phyloP scores from a whole-genome alignment of 306 rosid species.

The Cyamopsis tetragonoloba region DNA sequence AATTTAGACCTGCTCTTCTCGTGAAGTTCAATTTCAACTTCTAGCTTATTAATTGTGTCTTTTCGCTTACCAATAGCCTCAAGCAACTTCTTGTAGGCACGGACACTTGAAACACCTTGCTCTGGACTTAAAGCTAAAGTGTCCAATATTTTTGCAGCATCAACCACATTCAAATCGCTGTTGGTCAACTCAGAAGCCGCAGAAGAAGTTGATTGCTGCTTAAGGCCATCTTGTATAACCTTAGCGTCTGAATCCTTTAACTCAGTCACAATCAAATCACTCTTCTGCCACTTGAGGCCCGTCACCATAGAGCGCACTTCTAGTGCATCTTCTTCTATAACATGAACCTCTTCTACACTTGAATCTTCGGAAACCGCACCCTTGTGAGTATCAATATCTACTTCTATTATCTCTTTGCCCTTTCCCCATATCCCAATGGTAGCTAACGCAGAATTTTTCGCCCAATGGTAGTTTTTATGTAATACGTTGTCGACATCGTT shows the following conservation, averaged over 20 bases:
- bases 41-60: slow-evolving; percentile 34
- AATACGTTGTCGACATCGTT: slow-evolving; percentile 20
- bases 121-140: slow-evolving; percentile 34
- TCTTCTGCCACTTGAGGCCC: slow-evolving; percentile 27
- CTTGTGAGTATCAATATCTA: slow-evolving; percentile 38
- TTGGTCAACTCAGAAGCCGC: slow-evolving; percentile 46
- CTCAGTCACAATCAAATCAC: slow-evolving; percentile 32
- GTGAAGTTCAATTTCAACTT: slow-evolving; percentile 40
- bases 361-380: slow-evolving; percentile 53
- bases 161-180: slow-evolving; percentile 31
- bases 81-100: slow-evolving; percentile 65
- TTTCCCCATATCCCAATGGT: slow-evolving; percentile 21
- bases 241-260: slow-evolving; percentile 34
- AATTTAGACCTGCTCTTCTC: slow-evolving; percentile 37
- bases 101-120: slow-evolving; percentile 19
- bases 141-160: slow-evolving; percentile 37
- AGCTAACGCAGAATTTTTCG: slow-evolving; percentile 38
- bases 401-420: slow-evolving; percentile 45
- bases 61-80: slow-evolving; percentile 31
- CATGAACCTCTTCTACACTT: slow-evolving; percentile 45
- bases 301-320: slow-evolving; percentile 22
- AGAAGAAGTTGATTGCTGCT: slow-evolving; percentile 45
- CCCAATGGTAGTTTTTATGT: background rate
- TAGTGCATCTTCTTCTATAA: slow-evolving; percentile 34
- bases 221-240: slow-evolving; percentile 21